Evolutionary conservation across 768 basidiomycete species (phyloP).

Genomic region (Pleurotus platypus): DNA sequence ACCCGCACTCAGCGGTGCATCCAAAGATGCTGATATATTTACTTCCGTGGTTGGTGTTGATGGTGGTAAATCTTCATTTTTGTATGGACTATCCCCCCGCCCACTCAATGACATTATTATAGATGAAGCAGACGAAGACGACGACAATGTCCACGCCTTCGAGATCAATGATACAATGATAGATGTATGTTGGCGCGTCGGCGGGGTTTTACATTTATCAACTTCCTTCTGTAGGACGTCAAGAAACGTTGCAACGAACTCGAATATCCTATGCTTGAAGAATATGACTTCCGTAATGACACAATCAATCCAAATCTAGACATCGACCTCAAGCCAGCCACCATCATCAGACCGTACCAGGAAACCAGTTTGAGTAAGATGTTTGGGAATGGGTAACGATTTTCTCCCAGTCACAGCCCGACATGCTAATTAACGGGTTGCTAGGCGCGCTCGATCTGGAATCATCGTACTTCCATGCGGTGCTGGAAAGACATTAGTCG

Average conservation of each 20-base stretch:
- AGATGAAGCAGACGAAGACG: constrained; percentile 98
- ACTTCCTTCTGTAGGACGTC: constrained; percentile 60
- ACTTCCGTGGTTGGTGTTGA: constrained; percentile 97
- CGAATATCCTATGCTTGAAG: constrained; percentile 97
- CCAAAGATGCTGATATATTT: constrained; percentile 76
- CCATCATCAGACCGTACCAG: constrained; percentile 96
- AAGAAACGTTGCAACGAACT: constrained; percentile 96
- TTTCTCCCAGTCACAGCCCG: not conserved
- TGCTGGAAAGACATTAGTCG: constrained; percentile 97
- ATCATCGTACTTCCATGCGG: constrained; percentile 99
- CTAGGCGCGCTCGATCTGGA: constrained; percentile 91
- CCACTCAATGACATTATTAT: not conserved
- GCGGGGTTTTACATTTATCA: not conserved
- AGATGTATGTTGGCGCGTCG: constrained; percentile 49
- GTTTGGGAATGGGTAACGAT: constrained; percentile 93
- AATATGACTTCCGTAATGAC: constrained; percentile 98
- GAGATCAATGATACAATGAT: constrained; percentile 94
- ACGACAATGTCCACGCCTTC: constrained; percentile 95
- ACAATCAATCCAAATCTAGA: constrained; percentile 95
- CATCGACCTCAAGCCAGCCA: constrained; percentile 97
- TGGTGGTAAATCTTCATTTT: constrained; percentile 49
- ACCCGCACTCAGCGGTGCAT: constrained; percentile 17
- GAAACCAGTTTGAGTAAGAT: constrained; percentile 98
- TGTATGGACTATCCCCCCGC: not conserved
- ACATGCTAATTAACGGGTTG: constrained; percentile 8